These are phyloP conservation scores for Botrytis squamosa DNA, from an alignment of 2,329 filamentous ascomycete species.

Conservation along the genomic window DNA sequence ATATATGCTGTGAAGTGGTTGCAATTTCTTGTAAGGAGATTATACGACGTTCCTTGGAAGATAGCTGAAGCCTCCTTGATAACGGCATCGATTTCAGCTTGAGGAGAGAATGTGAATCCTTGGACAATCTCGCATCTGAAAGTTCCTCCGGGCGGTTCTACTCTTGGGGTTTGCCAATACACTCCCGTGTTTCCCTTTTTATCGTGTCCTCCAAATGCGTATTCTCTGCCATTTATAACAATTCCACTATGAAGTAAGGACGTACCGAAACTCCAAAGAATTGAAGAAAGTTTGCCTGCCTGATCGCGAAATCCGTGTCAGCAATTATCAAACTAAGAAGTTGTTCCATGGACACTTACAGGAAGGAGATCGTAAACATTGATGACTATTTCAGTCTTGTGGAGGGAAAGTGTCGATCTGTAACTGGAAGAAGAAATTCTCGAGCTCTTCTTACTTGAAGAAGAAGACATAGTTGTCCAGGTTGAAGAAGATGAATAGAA, in stretches of 20 bases:
- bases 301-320: constrained; percentile 39
- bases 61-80: constrained; percentile 67
- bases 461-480: constrained; percentile 31
- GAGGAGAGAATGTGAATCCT: constrained; percentile 70
- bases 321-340: neutral
- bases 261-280: constrained; percentile 75
- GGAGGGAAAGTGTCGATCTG: constrained; percentile 64
- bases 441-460: constrained; percentile 31
- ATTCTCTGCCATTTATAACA: constrained; percentile 76
- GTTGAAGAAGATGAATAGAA: neutral
- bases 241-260: constrained; percentile 81
- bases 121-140: constrained; percentile 75
- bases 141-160: constrained; percentile 73
- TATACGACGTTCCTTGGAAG: constrained; percentile 75
- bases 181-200: constrained; percentile 70
- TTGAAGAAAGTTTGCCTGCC: constrained; percentile 71
- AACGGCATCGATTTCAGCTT: constrained; percentile 68
- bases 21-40: constrained; percentile 80
- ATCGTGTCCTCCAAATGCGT: constrained; percentile 82
- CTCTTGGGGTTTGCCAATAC: constrained; percentile 74
- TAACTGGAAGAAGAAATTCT: constrained; percentile 44
- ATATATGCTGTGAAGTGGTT: constrained; percentile 84
- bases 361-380: constrained; percentile 77
- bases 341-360: constrained; percentile 44
- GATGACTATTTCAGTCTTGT: constrained; percentile 72